Percentiles rank a stretch among this genome's conserved stretches.
These are phyloP conservation scores for Ceratocystiopsis sp. DNA, from an alignment of 2,329 filamentous ascomycete species.

Conservation along the genomic window DNA sequence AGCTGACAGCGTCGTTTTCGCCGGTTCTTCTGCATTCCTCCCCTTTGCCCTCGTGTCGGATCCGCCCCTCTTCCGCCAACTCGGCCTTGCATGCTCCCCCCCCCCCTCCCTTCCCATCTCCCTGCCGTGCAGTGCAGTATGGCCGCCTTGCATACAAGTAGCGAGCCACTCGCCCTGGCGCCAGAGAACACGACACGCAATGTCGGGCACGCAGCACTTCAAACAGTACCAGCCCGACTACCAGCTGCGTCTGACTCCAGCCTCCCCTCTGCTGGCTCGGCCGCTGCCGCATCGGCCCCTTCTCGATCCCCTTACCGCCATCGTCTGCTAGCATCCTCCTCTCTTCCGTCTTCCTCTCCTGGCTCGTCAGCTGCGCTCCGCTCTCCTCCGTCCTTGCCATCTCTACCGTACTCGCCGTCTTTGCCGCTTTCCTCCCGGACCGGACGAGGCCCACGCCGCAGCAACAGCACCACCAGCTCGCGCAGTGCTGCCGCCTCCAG, in stretches of 20 bases:
- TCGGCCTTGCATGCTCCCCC: conserved; percentile 7
- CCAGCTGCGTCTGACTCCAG: conserved; percentile 5
- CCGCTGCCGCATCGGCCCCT: neutral
- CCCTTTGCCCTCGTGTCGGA: neutral
- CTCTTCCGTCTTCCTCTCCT: neutral
- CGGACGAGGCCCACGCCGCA: neutral
- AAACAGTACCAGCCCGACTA: neutral
- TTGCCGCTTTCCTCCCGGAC: neutral
- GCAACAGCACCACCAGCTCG: neutral
- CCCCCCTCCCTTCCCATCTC: too few species aligned
- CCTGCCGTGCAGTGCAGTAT: conserved; percentile 5
- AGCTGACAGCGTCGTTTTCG: too few species aligned
- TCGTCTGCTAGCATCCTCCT: neutral
- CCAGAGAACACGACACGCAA: conserved; percentile 3
- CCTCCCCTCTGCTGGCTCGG: conserved; percentile 1
- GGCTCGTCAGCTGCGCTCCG: neutral
- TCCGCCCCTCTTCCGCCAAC: conserved; percentile 6
- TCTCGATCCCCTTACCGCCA: neutral
- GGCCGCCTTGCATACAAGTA: conserved; percentile 12
- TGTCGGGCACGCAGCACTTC: neutral
- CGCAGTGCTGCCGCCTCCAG: neutral
- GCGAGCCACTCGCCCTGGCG: conserved; percentile 8
- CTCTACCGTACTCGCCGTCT: neutral
- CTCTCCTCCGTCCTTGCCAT: neutral
- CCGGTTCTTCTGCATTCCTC: neutral